phyloP scores from a whole-genome alignment of 1,284 basidiomycete species.

The Cutaneotrichosporon sp. region DNA sequence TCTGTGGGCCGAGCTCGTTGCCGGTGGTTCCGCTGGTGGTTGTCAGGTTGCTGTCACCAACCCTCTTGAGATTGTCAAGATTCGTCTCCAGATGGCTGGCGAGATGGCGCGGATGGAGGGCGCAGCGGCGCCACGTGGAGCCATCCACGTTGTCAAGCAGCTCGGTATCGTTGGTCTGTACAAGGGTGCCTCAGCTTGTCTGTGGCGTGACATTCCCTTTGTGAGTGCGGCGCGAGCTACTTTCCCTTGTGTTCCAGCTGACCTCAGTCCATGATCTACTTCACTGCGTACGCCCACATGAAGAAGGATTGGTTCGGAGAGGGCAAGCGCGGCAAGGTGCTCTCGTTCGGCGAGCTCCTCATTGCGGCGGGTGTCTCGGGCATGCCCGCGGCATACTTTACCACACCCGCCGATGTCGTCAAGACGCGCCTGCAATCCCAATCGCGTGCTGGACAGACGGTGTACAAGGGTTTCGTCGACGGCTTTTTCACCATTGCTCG shows the following conservation, averaged over 20 bases:
- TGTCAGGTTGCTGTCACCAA: conserved; percentile 99
- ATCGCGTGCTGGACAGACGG: conserved; percentile 83
- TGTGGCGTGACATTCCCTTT: conserved; percentile 79
- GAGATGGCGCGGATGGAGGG: conserved; percentile 75
- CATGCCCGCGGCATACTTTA: conserved; percentile 64
- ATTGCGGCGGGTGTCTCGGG: conserved; percentile 61
- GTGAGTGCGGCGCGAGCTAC: conserved; percentile 27
- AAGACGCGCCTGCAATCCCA: conserved; percentile 99
- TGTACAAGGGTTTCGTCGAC: conserved; percentile 87
- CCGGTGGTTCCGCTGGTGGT: conserved; percentile 90
- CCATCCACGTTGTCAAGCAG: conserved; percentile 87
- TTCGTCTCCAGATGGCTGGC: conserved; percentile 85
- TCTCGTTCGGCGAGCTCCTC: conserved; percentile 88
- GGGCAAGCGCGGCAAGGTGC: conserved; percentile 90
- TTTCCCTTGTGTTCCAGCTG: not conserved
- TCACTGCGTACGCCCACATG: conserved; percentile 54
- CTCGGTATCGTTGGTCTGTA: conserved; percentile 91
- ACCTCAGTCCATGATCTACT: conserved; percentile 55
- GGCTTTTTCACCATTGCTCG: conserved; percentile 85
- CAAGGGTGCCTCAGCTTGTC: conserved; percentile 56
- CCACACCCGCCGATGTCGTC: conserved; percentile 70
- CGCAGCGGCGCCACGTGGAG: conserved; percentile 75
- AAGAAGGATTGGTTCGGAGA: conserved; percentile 88
- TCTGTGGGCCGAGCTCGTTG: conserved; percentile 79
- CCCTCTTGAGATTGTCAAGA: conserved; percentile 81